phyloP scores from a whole-genome alignment of 2,329 filamentous ascomycete species.

The Emmonsiellopsis sp. region DNA sequence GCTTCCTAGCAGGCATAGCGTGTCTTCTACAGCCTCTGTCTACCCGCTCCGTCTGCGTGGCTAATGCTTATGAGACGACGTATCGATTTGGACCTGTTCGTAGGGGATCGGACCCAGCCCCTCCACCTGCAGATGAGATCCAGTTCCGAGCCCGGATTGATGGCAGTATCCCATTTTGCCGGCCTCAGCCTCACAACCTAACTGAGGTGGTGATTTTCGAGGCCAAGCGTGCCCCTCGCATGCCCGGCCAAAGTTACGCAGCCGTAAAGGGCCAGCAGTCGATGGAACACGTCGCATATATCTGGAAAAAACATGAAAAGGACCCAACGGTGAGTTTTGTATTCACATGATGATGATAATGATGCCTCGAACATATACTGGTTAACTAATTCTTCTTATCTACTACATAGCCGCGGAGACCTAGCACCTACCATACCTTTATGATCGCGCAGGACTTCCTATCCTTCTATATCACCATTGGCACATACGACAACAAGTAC shows the following conservation, averaged over 20 bases:
- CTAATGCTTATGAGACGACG: conserved; percentile 10
- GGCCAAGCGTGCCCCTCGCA: conserved; percentile 8
- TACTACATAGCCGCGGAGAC: neutral
- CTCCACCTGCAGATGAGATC: neutral
- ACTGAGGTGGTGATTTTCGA: conserved; percentile 11
- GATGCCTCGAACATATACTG: too few species aligned
- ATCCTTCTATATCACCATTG: conserved; percentile 6
- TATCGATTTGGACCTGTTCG: conserved; percentile 10
- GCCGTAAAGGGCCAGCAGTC: conserved; percentile 9
- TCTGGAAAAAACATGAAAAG: conserved; percentile 9
- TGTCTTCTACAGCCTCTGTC: conserved; percentile 7
- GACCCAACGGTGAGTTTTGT: neutral
- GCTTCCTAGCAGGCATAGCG: conserved; percentile 8
- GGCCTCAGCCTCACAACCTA: neutral
- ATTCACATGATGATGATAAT: neutral
- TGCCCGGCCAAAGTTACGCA: neutral
- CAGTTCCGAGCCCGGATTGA: conserved; percentile 8
- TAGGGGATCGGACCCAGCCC: neutral
- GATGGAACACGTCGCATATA: conserved; percentile 11
- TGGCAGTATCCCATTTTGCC: conserved; percentile 10
- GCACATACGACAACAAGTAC: conserved; percentile 6
- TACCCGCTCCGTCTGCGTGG: conserved; percentile 6
- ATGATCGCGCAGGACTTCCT: conserved; percentile 2
- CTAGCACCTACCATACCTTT: conserved; percentile 1
- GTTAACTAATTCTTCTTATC: too few species aligned